These are phyloP conservation scores for Scytalidium lignicola DNA, from an alignment of 2,329 filamentous ascomycete genomes.

Conservation along the genomic window DNA sequence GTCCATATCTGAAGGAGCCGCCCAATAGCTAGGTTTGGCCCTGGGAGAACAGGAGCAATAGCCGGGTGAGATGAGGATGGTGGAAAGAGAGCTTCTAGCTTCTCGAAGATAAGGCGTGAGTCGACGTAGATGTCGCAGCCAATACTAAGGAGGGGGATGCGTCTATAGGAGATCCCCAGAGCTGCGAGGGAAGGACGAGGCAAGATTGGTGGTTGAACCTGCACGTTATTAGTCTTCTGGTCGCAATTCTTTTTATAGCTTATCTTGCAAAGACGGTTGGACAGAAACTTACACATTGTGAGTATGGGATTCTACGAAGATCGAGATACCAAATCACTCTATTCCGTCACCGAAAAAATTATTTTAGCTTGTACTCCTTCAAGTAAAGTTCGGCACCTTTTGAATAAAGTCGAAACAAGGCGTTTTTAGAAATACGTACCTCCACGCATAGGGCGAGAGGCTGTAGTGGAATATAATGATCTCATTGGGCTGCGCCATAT, in stretches of 20 bases:
- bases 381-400: too few species aligned
- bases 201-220: constrained; percentile 59
- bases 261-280: too few species aligned
- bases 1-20: constrained; percentile 51
- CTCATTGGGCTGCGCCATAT: constrained; percentile 11
- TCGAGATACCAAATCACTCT: constrained; percentile 61
- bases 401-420: neutral
- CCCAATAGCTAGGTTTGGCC: constrained; percentile 41
- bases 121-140: constrained; percentile 66
- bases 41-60: constrained; percentile 27
- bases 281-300: constrained; percentile 55
- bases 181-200: constrained; percentile 59
- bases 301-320: constrained; percentile 59
- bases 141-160: constrained; percentile 63
- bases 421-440: constrained; percentile 21
- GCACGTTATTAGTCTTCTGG: too few species aligned
- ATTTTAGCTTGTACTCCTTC: too few species aligned
- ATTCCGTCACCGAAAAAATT: too few species aligned
- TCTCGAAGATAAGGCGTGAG: constrained; percentile 61
- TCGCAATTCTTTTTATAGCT: too few species aligned
- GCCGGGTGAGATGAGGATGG: constrained; percentile 29
- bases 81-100: constrained; percentile 55
- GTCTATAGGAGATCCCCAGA: constrained; percentile 61
- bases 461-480: constrained; percentile 60
- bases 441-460: constrained; percentile 58